A percentile compares a stretch with the other conserved stretches of the same genome.
Conservation (phyloP, 805 yeast genomes). For the Ogataea pignaliae region DNA sequence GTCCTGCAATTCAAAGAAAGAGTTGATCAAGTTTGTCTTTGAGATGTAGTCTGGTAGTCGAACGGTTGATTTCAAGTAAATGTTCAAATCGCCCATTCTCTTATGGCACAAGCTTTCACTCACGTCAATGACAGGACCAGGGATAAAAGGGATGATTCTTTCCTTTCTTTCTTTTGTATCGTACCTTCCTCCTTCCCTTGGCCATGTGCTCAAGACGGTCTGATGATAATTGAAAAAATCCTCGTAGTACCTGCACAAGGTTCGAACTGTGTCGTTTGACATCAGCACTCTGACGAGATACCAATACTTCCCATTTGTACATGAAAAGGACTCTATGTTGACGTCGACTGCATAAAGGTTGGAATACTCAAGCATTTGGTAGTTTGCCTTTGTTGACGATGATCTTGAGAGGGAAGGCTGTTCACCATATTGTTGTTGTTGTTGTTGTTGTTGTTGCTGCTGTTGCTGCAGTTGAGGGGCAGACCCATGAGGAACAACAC, state of each 20-base stretch:
- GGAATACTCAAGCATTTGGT: slow-evolving; percentile 6
- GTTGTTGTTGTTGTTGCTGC: slow-evolving; percentile 10
- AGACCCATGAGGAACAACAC: slow-evolving; percentile 7
- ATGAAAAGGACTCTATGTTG: slow-evolving; percentile 71
- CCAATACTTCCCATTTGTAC: slow-evolving; percentile 87
- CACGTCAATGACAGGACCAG: slow-evolving; percentile 92
- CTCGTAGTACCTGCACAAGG: slow-evolving; percentile 84
- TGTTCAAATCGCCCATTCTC: slow-evolving; percentile 50
- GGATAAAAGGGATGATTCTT: slow-evolving; percentile 87
- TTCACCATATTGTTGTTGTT: slow-evolving; percentile 1
- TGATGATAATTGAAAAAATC: slow-evolving; percentile 95
- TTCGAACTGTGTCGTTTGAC: slow-evolving; percentile 63
- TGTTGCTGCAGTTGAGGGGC: slow-evolving; percentile 10
- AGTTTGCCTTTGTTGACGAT: slow-evolving; percentile 10
- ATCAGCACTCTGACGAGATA: slow-evolving; percentile 67
- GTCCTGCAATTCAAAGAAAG: slow-evolving; percentile 62
- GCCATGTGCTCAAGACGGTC: slow-evolving; percentile 73
- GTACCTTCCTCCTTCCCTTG: slow-evolving; percentile 83
- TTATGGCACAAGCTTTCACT: slow-evolving; percentile 63
- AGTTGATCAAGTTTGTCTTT: slow-evolving; percentile 59
- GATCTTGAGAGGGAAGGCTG: slow-evolving; percentile 7
- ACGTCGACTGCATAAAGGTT: slow-evolving; percentile 48
- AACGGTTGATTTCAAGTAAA: slow-evolving; percentile 50
- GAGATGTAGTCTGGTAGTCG: slow-evolving; percentile 75
- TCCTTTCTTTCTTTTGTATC: slow-evolving; percentile 70